phyloP scores from a whole-genome alignment of 1,284 basidiomycete species.

The Tranzscheliella williamsii region DNA sequence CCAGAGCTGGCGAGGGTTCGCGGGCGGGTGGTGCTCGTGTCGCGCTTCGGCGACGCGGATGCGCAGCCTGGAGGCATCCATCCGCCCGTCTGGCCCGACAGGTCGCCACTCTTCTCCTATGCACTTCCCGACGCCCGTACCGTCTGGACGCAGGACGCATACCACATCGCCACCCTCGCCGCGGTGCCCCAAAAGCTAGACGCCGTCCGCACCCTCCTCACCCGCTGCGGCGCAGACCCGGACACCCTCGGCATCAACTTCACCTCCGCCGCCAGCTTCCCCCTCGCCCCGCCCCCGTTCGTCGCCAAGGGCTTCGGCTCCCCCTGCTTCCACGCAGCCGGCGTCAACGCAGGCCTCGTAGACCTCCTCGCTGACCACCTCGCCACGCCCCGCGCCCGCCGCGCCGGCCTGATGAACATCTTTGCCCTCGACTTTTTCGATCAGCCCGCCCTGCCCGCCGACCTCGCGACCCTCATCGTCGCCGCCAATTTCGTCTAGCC shows the following conservation, averaged over 20 bases:
- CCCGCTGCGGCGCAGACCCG: slow-evolving; percentile 5
- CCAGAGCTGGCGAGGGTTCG: slow-evolving; percentile 30
- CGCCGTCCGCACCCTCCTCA: slow-evolving; percentile 14
- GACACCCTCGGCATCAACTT: slow-evolving; percentile 26
- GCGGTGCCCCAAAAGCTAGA: slow-evolving; percentile 24
- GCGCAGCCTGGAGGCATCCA: slow-evolving; percentile 45
- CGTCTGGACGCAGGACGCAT: slow-evolving; percentile 46
- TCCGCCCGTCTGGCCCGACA: slow-evolving; percentile 48
- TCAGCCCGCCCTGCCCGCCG: slow-evolving; percentile 13
- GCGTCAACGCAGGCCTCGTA: slow-evolving; percentile 26
- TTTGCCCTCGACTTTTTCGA: slow-evolving; percentile 46
- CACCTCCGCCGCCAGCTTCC: slow-evolving; percentile 26
- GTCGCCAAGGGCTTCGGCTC: slow-evolving; percentile 30
- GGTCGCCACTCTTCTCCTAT: slow-evolving; percentile 14
- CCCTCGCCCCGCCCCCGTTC: slow-evolving; percentile 35
- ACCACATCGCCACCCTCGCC: slow-evolving; percentile 31
- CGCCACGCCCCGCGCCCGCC: not conserved
- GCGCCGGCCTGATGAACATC: slow-evolving; percentile 19
- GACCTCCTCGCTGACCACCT: slow-evolving; percentile 16
- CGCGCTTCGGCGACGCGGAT: slow-evolving; percentile 21
- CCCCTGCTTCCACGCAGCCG: slow-evolving; percentile 17
- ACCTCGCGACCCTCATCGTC: slow-evolving; percentile 27
- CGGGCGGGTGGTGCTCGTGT: slow-evolving; percentile 41
- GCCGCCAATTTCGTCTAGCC: slow-evolving; percentile 42
- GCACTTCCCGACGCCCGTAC: slow-evolving; percentile 6